phyloP scores from a whole-genome alignment of 306 rosid genomes.

The Pyrus bretschneideri region DNA sequence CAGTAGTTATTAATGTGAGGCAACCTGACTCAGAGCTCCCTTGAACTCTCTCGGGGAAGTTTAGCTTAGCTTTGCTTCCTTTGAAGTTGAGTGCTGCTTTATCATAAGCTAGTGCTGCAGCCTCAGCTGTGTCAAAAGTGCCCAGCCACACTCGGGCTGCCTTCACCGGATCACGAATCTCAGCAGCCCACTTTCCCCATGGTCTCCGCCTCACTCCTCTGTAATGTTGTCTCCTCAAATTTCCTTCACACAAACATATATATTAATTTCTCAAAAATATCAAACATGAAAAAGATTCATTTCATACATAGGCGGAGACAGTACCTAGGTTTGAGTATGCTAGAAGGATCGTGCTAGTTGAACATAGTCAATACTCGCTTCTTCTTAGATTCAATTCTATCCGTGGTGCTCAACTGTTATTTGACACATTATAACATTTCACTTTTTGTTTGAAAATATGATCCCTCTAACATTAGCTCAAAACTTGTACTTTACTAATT shows the following conservation, averaged over 20 bases:
- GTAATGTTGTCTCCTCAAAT: conserved; percentile 49
- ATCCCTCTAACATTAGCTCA: too few relatives aligned
- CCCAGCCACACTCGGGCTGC: conserved; percentile 92
- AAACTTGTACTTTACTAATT: too few relatives aligned
- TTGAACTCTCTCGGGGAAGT: conserved; percentile 80
- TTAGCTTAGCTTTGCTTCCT: conserved; percentile 90
- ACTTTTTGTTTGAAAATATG: too few relatives aligned
- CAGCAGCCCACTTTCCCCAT: conserved; percentile 93
- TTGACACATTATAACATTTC: too few relatives aligned
- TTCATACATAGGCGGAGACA: background rate
- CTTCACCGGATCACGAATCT: conserved; percentile 77
- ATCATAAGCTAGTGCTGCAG: conserved; percentile 79
- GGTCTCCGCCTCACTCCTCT: conserved; percentile 95
- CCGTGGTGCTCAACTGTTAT: too few relatives aligned
- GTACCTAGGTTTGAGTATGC: too few relatives aligned
- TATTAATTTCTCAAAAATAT: background rate
- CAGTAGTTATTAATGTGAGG: background rate
- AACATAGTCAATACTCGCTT: background rate
- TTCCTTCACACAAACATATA: conserved; percentile 20
- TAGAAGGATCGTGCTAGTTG: background rate
- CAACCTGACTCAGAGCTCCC: background rate
- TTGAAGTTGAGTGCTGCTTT: conserved; percentile 83
- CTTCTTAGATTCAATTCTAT: background rate
- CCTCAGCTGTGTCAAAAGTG: conserved; percentile 75
- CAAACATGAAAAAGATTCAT: background rate